A percentile compares a stretch with the other conserved stretches of the same genome.
Conservation (phyloP, 768 basidiomycete species). For the Tephrocybe sp. region DNA sequence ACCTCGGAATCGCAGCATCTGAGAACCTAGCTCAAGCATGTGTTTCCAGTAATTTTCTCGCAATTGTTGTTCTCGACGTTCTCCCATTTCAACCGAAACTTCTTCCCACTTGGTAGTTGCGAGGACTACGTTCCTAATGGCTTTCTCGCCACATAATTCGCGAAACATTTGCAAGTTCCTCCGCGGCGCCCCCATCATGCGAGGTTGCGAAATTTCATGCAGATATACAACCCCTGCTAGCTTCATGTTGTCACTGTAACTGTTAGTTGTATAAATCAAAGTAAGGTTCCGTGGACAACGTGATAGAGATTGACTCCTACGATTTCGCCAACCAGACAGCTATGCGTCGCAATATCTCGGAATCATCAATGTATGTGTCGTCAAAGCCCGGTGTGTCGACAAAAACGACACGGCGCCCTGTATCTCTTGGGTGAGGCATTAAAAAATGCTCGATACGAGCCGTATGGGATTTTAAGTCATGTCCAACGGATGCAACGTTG, state of each 20-base stretch:
- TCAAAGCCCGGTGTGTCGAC: conserved; percentile 23
- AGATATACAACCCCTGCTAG: conserved; percentile 7
- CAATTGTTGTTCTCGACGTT: conserved; percentile 38
- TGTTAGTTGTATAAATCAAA: not conserved
- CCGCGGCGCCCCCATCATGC: conserved; percentile 28
- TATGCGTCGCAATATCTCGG: conserved; percentile 17
- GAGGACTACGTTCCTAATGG: conserved; percentile 26
- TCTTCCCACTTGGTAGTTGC: conserved; percentile 39
- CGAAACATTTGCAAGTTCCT: conserved; percentile 30
- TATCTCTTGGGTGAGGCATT: conserved; percentile 11
- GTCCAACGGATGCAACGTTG: conserved; percentile 26
- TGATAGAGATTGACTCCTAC: conserved; percentile 4
- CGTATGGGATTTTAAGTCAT: conserved; percentile 34
- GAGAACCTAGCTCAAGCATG: conserved; percentile 37
- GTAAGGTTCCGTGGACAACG: not conserved
- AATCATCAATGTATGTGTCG: conserved; percentile 15
- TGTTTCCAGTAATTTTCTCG: conserved; percentile 40
- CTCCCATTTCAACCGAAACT: conserved; percentile 31
- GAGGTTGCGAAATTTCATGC: conserved; percentile 17
- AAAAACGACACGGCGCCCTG: conserved; percentile 9
- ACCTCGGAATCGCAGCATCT: conserved; percentile 28
- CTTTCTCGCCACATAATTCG: conserved; percentile 28
- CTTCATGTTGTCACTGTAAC: conserved; percentile 13
- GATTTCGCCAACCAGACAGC: conserved; percentile 17
- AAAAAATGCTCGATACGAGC: conserved; percentile 22